Evolutionary conservation across 2,329 filamentous ascomycete species (phyloP), one percentile per base, ranked within the genome.

Genomic region (Chaetomium strumarium): DNA sequence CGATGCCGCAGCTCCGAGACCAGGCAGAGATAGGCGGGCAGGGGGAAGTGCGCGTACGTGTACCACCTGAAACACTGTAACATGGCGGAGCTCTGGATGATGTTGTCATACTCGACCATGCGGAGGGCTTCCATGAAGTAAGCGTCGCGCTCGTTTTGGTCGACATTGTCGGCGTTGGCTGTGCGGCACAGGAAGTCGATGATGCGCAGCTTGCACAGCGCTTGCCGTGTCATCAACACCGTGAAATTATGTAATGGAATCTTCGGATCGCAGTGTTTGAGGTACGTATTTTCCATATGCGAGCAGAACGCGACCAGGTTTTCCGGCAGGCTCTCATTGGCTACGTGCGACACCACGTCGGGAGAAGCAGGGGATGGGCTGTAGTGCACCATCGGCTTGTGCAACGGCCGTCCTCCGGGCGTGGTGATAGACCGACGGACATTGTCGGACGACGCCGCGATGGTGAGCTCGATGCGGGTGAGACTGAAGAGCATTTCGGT

Each of bases 401-500:
- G 19, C 56, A 55, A 36, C 60, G 62, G 53, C 66, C 61, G 64
- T 58, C 57, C 55, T 46, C 56, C 56, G 11, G 52, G 49, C n/a
- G 54, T 60, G 41, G 49, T 52, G 40, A 55, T 49, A n/a, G 47
- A 37, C 37, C 56, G 60, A 2, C 58, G 58, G n/a, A 57, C 63
- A 47, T 66, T 74, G 54, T 75, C 73, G 46, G 72, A 75, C 3
- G 73, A 72, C 24, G 77, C 77, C 2, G 76, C 78, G 61, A 79
- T 76, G 49, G 76, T 75, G 43, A 84, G 69, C 62, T 83, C 79
- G 34, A 80, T 71, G 14, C 79, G 72, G 0, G 78, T 75, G 11
- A 84, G 71, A 13, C 74, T 71, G 60, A 84, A 84, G 7, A 83
- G 67, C 75, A 83, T 81, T 59, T 84, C 81, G 0, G 79, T 84